phyloP scores from a whole-genome alignment of 371 early-diverging fungal genomes.

The Saksenaea vasiformis region DNA sequence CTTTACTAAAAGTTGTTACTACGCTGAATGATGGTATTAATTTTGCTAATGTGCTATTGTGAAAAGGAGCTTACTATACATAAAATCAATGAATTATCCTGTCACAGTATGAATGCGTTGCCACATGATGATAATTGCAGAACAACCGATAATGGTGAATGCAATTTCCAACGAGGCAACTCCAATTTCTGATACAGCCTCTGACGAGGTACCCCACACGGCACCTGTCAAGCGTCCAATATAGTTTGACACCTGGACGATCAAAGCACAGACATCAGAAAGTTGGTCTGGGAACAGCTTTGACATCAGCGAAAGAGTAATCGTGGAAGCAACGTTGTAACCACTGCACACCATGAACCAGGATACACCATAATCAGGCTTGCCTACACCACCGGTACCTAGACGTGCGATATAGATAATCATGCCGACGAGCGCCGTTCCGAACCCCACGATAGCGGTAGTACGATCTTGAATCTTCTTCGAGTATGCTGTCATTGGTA shows the following conservation, averaged over 20 bases:
- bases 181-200: not conserved
- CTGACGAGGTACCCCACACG: not conserved
- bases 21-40: not conserved
- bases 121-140: not conserved
- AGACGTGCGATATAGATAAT: not conserved
- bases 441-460: not conserved
- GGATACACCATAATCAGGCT: not conserved
- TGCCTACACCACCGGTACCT: not conserved
- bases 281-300: not conserved
- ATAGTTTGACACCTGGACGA: not conserved
- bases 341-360: not conserved
- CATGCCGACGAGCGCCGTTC: not conserved
- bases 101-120: conserved; percentile 2
- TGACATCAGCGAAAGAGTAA: not conserved
- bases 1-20: not conserved
- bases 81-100: not conserved
- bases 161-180: not conserved
- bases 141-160: not conserved
- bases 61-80: not conserved
- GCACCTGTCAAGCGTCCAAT: not conserved
- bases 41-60: not conserved
- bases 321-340: not conserved
- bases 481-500: not conserved
- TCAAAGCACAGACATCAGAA: not conserved
- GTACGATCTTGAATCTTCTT: not conserved